Conservation (phyloP, 2,329 filamentous ascomycete species). For the Purpureocillium lavendulum region DNA sequence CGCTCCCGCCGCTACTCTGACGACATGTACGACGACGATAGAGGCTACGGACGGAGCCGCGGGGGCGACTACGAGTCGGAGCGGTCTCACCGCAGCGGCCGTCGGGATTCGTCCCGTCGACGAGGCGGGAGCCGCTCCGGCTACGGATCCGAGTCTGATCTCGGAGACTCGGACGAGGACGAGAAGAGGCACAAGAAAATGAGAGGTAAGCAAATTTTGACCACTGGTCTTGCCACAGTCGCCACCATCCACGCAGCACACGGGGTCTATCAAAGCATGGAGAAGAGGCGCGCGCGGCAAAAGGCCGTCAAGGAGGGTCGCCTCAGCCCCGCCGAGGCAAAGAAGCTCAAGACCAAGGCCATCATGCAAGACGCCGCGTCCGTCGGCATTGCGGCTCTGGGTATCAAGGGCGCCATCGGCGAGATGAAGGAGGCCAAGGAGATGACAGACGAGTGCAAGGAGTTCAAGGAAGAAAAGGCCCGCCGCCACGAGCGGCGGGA, state of each 20-base stretch:
- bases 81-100: constrained; percentile 30
- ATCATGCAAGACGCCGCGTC: constrained; percentile 51
- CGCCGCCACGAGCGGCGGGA: constrained; percentile 41
- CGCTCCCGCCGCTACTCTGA: constrained; percentile 32
- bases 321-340: constrained; percentile 41
- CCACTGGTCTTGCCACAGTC: constrained; percentile 46
- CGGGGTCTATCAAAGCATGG: constrained; percentile 50
- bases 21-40: constrained; percentile 38
- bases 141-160: constrained; percentile 44
- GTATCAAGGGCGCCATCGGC: constrained; percentile 46
- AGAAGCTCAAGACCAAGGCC: constrained; percentile 49
- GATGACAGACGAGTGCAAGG: constrained; percentile 35
- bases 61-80: constrained; percentile 41
- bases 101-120: constrained; percentile 24
- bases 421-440: constrained; percentile 49
- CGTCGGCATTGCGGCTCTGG: constrained; percentile 48
- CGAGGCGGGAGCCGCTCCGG: constrained; percentile 32
- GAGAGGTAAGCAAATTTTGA: constrained; percentile 54
- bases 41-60: constrained; percentile 27
- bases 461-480: constrained; percentile 41
- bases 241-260: constrained; percentile 54
- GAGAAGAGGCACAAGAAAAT: constrained; percentile 46
- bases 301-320: constrained; percentile 45
- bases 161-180: constrained; percentile 51
- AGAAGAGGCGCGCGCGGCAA: constrained; percentile 43